phyloP scores from a whole-genome alignment of 2,329 filamentous ascomycete species.

The Neocatenulostroma microsporum region DNA sequence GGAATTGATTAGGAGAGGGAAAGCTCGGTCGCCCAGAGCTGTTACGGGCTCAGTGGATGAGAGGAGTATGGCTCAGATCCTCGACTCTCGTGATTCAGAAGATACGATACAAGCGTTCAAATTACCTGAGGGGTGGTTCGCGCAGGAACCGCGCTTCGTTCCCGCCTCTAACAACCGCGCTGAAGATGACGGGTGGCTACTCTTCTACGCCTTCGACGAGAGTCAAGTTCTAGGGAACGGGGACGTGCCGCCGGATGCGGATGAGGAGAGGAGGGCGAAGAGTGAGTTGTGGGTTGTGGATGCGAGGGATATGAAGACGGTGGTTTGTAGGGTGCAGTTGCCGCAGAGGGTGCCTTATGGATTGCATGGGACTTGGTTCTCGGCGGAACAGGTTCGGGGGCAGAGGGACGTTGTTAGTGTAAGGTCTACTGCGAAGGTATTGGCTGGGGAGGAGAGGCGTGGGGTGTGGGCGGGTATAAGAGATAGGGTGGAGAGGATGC shows the following conservation, averaged over 20 bases:
- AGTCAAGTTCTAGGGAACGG: slow-evolving; percentile 43
- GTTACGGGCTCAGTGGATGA: slow-evolving; percentile 57
- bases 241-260: slow-evolving; percentile 31
- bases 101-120: slow-evolving; percentile 53
- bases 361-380: slow-evolving; percentile 57
- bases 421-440: slow-evolving; percentile 20
- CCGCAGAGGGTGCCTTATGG: slow-evolving; percentile 64
- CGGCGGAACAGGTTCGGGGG: slow-evolving; percentile 42
- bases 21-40: slow-evolving; percentile 24
- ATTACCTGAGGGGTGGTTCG: slow-evolving; percentile 54
- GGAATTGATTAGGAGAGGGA: slow-evolving; percentile 47
- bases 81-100: slow-evolving; percentile 34
- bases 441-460: slow-evolving; percentile 16
- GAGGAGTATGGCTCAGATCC: slow-evolving; percentile 47
- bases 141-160: slow-evolving; percentile 62
- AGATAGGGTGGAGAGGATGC: slow-evolving; percentile 21
- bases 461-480: slow-evolving; percentile 26
- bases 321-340: slow-evolving; percentile 52
- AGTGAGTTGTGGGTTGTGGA: slow-evolving; percentile 64
- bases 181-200: slow-evolving; percentile 61
- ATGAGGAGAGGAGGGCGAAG: slow-evolving; percentile 31
- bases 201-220: slow-evolving; percentile 65
- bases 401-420: slow-evolving; percentile 39
- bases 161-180: slow-evolving; percentile 28
- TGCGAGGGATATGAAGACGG: slow-evolving; percentile 52